Conservation (phyloP, 73 alveolate species). For the Urostyla sp. region DNA sequence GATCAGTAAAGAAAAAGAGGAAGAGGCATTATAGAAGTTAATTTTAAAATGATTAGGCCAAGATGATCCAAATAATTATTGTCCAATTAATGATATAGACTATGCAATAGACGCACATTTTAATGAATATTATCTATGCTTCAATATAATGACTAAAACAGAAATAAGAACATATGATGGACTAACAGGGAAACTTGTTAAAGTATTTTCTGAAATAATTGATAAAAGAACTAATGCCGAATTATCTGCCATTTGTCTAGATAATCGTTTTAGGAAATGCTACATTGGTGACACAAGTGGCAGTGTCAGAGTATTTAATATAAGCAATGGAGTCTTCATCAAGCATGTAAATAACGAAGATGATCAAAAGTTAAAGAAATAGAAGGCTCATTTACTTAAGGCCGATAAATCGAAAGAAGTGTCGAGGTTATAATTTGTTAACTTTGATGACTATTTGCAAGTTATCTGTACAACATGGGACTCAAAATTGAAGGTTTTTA, state of each 20-base stretch:
- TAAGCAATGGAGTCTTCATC: conserved; percentile 70
- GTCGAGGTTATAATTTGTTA: conserved; percentile 31
- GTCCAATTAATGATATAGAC: conserved; percentile 73
- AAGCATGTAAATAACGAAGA: conserved; percentile 58
- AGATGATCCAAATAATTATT: no score
- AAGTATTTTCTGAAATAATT: conserved; percentile 76
- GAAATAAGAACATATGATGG: conserved; percentile 86
- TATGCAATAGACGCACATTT: conserved; percentile 79
- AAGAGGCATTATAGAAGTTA: no score
- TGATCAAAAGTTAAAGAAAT: conserved; percentile 15
- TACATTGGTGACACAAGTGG: conserved; percentile 81
- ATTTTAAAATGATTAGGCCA: no score
- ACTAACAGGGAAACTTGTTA: conserved; percentile 75
- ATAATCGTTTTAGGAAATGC: conserved; percentile 78
- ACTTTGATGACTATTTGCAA: conserved; percentile 63
- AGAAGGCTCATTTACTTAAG: not conserved
- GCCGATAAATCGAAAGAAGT: conserved; percentile 40
- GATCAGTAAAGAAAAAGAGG: not conserved
- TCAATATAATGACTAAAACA: conserved; percentile 75
- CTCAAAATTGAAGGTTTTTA: conserved; percentile 77
- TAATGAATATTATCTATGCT: conserved; percentile 79
- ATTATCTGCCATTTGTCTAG: conserved; percentile 79
- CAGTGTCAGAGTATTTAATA: conserved; percentile 52
- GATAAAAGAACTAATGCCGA: conserved; percentile 80
- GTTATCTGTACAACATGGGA: conserved; percentile 83